phyloP scores from a whole-genome alignment of 768 basidiomycete genomes.

The Agaricus sinodeliciosus region DNA sequence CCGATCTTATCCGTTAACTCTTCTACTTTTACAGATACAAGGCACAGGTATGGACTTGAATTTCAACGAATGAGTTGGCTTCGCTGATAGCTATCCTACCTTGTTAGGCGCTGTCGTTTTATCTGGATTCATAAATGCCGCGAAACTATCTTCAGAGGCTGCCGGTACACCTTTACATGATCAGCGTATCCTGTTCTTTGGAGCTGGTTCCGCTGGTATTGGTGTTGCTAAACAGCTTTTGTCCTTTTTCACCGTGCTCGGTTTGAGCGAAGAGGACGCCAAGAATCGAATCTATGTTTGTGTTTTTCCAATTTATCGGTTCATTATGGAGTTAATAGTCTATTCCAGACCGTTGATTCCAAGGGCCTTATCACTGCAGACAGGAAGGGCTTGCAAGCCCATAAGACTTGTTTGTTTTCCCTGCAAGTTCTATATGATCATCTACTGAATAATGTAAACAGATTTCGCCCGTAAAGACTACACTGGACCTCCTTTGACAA shows the following conservation, averaged over 20 bases:
- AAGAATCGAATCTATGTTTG: constrained; percentile 59
- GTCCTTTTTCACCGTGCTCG: constrained; percentile 74
- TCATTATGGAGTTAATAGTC: constrained; percentile 10
- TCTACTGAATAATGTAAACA: constrained; percentile 15
- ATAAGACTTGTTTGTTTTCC: constrained; percentile 58
- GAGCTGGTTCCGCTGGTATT: constrained; percentile 86
- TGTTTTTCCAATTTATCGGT: constrained; percentile 5
- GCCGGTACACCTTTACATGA: constrained; percentile 53
- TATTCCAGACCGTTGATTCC: constrained; percentile 59
- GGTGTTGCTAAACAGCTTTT: constrained; percentile 82
- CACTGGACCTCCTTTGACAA: constrained; percentile 51
- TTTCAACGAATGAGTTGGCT: not conserved
- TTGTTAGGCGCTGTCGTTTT: constrained; percentile 59
- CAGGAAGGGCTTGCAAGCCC: constrained; percentile 60
- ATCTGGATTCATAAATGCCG: constrained; percentile 71
- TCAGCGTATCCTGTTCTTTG: constrained; percentile 83
- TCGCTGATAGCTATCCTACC: constrained; percentile 3
- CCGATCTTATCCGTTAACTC: constrained; percentile 9
- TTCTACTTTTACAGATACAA: constrained; percentile 39
- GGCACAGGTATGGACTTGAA: constrained; percentile 42
- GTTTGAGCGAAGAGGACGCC: constrained; percentile 61
- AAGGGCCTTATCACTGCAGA: constrained; percentile 70
- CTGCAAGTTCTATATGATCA: not conserved
- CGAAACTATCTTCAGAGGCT: constrained; percentile 49
- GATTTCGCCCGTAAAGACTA: constrained; percentile 73